A percentile compares a stretch with the other conserved stretches of the same genome.
Evolutionary conservation across 148 eudicot genomes (phyloP).

Genomic region (Chenopodium suecicum): DNA sequence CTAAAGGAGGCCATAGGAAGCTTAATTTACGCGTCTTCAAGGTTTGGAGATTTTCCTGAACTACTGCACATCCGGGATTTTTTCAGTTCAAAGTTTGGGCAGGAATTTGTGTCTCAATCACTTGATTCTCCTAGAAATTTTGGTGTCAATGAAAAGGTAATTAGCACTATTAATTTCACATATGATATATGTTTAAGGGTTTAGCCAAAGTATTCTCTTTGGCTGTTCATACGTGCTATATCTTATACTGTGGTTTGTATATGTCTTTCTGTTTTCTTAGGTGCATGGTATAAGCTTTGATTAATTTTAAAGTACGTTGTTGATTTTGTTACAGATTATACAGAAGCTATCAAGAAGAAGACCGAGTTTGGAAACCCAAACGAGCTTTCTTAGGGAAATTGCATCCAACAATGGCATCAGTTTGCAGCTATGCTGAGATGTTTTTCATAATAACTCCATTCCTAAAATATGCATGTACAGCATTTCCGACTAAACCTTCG

Average conservation of each 20-base stretch:
- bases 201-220: too few relatives aligned
- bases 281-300: background rate
- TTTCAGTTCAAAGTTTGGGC: slow-evolving; percentile 44
- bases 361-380: slow-evolving; percentile 41
- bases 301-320: background rate
- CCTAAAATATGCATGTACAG: too few relatives aligned
- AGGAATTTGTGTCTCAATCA: slow-evolving; percentile 40
- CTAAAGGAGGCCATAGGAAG: slow-evolving; percentile 51
- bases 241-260: too few relatives aligned
- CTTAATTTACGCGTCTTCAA: slow-evolving; percentile 57
- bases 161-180: background rate
- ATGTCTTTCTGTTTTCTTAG: background rate
- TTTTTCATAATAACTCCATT: background rate
- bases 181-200: background rate
- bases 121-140: slow-evolving; percentile 41
- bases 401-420: slow-evolving; percentile 39
- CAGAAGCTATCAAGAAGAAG: slow-evolving; percentile 38
- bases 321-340: slow-evolving; percentile 33
- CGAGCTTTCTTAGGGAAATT: slow-evolving; percentile 37
- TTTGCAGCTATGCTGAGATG: slow-evolving; percentile 23
- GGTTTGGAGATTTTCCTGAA: slow-evolving; percentile 62
- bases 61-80: slow-evolving; percentile 46
- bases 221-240: too few relatives aligned
- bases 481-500: too few relatives aligned
- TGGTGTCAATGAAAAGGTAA: slow-evolving; percentile 48